These are phyloP conservation scores for Chrysanthemum seticuspe DNA, from an alignment of 129 eudicot species.

Conservation along the genomic window DNA sequence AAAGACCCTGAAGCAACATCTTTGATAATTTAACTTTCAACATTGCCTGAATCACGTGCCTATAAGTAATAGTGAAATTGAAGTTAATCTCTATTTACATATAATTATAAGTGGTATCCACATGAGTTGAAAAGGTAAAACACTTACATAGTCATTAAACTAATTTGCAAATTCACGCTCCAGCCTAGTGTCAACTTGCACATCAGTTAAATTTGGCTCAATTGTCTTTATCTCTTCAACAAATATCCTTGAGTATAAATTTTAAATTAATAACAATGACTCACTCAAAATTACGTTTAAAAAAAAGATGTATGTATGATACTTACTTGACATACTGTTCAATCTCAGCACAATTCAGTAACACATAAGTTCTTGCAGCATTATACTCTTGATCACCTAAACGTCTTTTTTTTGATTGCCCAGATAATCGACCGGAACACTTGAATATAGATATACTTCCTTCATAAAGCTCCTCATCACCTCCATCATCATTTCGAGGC, in stretches of 20 bases:
- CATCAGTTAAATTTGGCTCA: neutral
- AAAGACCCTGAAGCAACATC: too few relatives aligned
- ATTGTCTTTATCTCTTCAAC: neutral
- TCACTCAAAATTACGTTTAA: neutral
- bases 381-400: neutral
- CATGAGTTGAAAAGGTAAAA: too few relatives aligned
- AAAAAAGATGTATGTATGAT: neutral
- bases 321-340: neutral
- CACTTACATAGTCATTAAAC: neutral
- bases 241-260: neutral
- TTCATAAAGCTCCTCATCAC: too few relatives aligned
- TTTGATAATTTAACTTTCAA: too few relatives aligned
- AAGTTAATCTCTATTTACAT: too few relatives aligned
- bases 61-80: too few relatives aligned
- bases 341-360: conserved; percentile 10
- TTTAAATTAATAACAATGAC: neutral
- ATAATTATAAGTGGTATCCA: too few relatives aligned
- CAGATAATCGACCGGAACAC: neutral
- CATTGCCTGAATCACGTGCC: too few relatives aligned
- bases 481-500: too few relatives aligned
- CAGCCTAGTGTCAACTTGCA: neutral
- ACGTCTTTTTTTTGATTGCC: neutral
- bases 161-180: neutral
- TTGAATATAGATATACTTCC: too few relatives aligned
- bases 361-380: neutral